Evolutionary conservation across 805 yeast genomes (phyloP).

Genomic region (Starmerella khaoyaiensis): DNA sequence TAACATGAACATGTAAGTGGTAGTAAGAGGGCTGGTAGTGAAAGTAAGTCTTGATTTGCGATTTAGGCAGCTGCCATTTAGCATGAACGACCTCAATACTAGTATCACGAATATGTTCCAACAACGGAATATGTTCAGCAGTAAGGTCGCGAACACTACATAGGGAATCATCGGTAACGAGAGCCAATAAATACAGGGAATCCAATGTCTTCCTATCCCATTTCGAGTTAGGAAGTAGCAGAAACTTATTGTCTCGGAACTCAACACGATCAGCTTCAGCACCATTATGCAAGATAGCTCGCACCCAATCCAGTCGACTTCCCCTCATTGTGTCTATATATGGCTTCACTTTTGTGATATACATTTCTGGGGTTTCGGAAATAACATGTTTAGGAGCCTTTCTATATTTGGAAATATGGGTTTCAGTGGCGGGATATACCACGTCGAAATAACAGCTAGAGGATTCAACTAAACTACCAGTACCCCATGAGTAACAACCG

Average conservation of each 20-base stretch:
- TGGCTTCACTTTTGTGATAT: conserved; percentile 49
- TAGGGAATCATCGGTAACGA: conserved; percentile 48
- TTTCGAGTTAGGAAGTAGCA: conserved; percentile 80
- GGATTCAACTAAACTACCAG: conserved; percentile 39
- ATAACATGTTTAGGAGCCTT: conserved; percentile 48
- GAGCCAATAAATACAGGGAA: conserved; percentile 62
- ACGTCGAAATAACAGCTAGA: conserved; percentile 49
- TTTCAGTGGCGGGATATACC: conserved; percentile 79
- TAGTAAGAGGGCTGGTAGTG: conserved; percentile 94
- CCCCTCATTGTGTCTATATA: conserved; percentile 67
- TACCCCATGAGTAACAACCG: conserved; percentile 79
- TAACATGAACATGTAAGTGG: conserved; percentile 88
- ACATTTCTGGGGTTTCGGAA: conserved; percentile 70
- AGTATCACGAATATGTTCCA: conserved; percentile 36
- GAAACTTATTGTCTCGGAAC: conserved; percentile 52
- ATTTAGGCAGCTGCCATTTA: conserved; percentile 37
- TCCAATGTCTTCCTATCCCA: conserved; percentile 74
- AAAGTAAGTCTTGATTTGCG: conserved; percentile 60
- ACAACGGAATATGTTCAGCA: conserved; percentile 43
- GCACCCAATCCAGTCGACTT: conserved; percentile 76
- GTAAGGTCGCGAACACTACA: conserved; percentile 65
- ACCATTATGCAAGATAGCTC: conserved; percentile 65
- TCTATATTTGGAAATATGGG: conserved; percentile 69
- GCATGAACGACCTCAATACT: conserved; percentile 38
- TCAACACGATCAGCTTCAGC: conserved; percentile 77